Conservation (phyloP, 2,329 filamentous ascomycete species). For the Microdochium bolleyi region DNA sequence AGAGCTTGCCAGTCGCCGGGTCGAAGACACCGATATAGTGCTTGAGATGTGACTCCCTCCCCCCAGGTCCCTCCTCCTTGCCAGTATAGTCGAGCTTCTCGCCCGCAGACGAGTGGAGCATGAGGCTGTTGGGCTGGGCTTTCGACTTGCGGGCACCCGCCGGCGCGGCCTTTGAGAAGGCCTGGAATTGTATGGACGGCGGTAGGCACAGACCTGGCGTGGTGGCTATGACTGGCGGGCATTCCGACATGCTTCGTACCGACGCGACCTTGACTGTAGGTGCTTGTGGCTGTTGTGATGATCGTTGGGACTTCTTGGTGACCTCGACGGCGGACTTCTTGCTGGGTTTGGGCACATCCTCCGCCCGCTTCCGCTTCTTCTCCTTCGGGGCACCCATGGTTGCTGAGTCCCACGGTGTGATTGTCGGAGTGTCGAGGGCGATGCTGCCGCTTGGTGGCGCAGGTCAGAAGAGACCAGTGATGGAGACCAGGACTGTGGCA, state of each 20-base stretch:
- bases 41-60: slow-evolving; percentile 38
- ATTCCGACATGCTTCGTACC: slow-evolving; percentile 33
- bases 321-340: slow-evolving; percentile 44
- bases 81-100: slow-evolving; percentile 52
- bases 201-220: slow-evolving; percentile 30
- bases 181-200: slow-evolving; percentile 32
- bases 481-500: too few relatives aligned
- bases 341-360: slow-evolving; percentile 32
- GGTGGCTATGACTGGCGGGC: slow-evolving; percentile 44
- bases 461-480: neutral
- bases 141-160: slow-evolving; percentile 30
- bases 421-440: neutral
- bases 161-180: slow-evolving; percentile 33
- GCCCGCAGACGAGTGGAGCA: slow-evolving; percentile 51
- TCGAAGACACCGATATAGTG: slow-evolving; percentile 62
- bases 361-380: slow-evolving; percentile 48
- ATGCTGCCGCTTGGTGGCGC: neutral
- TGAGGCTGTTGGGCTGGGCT: slow-evolving; percentile 35
- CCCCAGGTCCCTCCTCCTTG: slow-evolving; percentile 38
- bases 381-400: slow-evolving; percentile 14
- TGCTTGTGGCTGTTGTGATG: slow-evolving; percentile 19
- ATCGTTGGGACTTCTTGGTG: neutral
- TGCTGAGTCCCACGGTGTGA: neutral
- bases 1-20: slow-evolving; percentile 47
- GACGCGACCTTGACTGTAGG: slow-evolving; percentile 35